Evolutionary conservation across 306 rosid genomes (phyloP).

Genomic region (Pyrus pyrifolia): DNA sequence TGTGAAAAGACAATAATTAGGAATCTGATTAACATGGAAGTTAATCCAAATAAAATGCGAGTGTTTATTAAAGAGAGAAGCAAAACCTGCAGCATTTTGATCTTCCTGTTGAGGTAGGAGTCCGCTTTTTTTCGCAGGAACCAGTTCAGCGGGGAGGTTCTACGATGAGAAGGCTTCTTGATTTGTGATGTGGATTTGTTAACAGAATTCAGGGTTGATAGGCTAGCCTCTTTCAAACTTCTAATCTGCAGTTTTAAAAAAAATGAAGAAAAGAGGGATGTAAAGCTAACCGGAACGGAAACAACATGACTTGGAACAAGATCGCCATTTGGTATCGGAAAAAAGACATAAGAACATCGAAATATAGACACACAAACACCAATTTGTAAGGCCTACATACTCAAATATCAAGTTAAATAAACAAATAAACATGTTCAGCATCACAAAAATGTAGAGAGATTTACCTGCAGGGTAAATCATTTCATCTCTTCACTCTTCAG

Average conservation of each 20-base stretch:
- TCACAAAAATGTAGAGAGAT: too few relatives aligned
- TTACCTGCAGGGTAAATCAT: too few relatives aligned
- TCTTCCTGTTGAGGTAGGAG: slow-evolving; percentile 79
- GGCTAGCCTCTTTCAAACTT: slow-evolving; percentile 42
- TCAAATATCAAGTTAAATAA: too few relatives aligned
- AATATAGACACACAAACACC: too few relatives aligned
- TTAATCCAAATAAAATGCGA: neutral
- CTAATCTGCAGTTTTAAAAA: slow-evolving; percentile 48
- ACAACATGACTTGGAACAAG: neutral
- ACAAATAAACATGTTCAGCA: too few relatives aligned
- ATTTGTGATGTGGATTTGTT: slow-evolving; percentile 63
- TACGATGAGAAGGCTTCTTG: slow-evolving; percentile 73
- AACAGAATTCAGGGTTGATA: slow-evolving; percentile 44
- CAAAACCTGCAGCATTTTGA: slow-evolving; percentile 85
- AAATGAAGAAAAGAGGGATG: neutral
- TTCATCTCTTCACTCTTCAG: too few relatives aligned
- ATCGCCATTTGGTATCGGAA: neutral
- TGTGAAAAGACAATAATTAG: slow-evolving; percentile 19
- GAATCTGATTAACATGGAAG: neutral
- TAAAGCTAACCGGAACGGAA: too few relatives aligned
- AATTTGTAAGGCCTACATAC: too few relatives aligned
- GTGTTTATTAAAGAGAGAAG: neutral
- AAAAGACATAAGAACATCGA: neutral
- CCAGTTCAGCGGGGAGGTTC: slow-evolving; percentile 82
- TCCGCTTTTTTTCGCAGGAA: slow-evolving; percentile 80